Conservation (phyloP, 2,329 filamentous ascomycete genomes). For the Dichotomopilus funicola region DNA sequence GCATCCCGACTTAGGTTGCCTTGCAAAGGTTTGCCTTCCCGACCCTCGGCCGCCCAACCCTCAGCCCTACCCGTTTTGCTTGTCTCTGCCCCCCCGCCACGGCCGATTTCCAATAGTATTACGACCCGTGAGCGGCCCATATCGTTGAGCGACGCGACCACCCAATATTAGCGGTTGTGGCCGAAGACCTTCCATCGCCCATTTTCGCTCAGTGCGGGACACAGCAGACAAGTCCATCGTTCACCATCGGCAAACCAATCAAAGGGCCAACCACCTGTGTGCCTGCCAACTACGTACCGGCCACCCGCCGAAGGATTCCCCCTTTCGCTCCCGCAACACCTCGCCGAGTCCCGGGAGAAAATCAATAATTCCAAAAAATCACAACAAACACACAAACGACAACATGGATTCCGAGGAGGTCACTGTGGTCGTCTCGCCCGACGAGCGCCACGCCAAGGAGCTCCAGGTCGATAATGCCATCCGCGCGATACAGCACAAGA, state of each 20-base stretch:
- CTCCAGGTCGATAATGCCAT: conserved; percentile 79
- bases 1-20: neutral
- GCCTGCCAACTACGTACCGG: neutral
- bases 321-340: neutral
- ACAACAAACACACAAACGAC: neutral
- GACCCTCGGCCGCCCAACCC: conserved; percentile 19
- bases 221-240: conserved; percentile 9
- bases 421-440: conserved; percentile 35
- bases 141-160: neutral
- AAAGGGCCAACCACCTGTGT: neutral
- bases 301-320: neutral
- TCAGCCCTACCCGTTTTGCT: conserved; percentile 25
- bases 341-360: no score
- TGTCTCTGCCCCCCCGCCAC: no score
- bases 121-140: conserved; percentile 6
- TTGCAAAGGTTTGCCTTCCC: conserved; percentile 1
- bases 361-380: neutral
- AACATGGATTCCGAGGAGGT: conserved; percentile 32
- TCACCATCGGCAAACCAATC: neutral
- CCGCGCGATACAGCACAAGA: conserved; percentile 90
- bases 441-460: conserved; percentile 40
- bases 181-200: neutral
- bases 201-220: conserved; percentile 13
- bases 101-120: conserved; percentile 2
- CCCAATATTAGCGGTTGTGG: neutral